phyloP scores from a whole-genome alignment of 2,329 filamentous ascomycete species.

The Emergomyces pasteurianus region DNA sequence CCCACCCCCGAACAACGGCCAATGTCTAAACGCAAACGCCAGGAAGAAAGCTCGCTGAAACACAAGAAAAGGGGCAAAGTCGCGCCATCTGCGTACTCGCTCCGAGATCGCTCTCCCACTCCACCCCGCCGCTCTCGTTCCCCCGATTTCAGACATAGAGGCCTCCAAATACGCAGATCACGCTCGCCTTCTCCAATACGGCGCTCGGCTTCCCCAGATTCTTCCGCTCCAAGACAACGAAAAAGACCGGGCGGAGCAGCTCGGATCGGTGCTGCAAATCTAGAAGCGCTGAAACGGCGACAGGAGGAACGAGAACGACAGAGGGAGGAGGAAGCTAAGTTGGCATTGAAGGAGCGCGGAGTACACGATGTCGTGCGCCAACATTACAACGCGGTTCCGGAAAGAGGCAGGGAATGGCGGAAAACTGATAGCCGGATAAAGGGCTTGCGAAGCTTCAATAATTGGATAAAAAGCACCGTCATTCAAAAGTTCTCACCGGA shows the following conservation, averaged over 20 bases:
- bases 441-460: constrained; percentile 88
- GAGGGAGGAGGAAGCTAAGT: constrained; percentile 26
- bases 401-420: constrained; percentile 88
- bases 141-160: constrained; percentile 15
- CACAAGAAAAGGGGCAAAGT: constrained; percentile 25
- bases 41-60: constrained; percentile 29
- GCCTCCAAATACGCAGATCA: constrained; percentile 14
- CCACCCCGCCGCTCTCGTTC: constrained; percentile 13
- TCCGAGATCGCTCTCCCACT: constrained; percentile 24
- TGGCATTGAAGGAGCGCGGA: constrained; percentile 37
- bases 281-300: constrained; percentile 28
- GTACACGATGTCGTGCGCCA: constrained; percentile 79
- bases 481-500: constrained; percentile 92
- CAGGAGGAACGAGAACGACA: constrained; percentile 35
- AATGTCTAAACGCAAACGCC: constrained; percentile 26
- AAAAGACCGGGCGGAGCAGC: constrained; percentile 37
- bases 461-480: constrained; percentile 96
- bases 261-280: constrained; percentile 27
- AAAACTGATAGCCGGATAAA: constrained; percentile 92
- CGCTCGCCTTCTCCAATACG: constrained; percentile 32
- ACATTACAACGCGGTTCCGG: constrained; percentile 92
- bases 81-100: constrained; percentile 29
- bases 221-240: constrained; percentile 28
- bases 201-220: constrained; percentile 30
- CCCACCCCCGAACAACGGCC: constrained; percentile 16